A percentile compares a stretch with the other conserved stretches of the same genome.
phyloP scores from a whole-genome alignment of 495 filamentous ascomycete species.

The Pyronema domesticum region DNA sequence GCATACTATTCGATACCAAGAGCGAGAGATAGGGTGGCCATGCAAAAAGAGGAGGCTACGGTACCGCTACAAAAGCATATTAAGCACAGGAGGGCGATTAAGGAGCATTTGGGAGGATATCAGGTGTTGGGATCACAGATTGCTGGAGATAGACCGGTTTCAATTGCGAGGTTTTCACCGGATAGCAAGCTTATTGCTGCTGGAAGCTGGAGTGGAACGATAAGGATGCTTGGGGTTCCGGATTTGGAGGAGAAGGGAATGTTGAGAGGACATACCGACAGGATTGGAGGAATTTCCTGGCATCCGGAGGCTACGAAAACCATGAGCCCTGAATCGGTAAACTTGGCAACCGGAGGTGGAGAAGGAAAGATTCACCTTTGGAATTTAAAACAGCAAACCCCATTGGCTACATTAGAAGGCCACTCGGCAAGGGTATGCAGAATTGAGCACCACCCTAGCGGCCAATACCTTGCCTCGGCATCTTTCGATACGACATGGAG shows the following conservation, averaged over 20 bases:
- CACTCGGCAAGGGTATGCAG: constrained; percentile 77
- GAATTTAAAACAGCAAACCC: constrained; percentile 69
- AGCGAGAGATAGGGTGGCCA: constrained; percentile 55
- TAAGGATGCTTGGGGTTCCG: constrained; percentile 70
- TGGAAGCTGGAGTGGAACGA: constrained; percentile 77
- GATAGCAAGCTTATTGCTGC: constrained; percentile 68
- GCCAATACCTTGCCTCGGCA: constrained; percentile 75
- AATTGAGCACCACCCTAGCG: constrained; percentile 87
- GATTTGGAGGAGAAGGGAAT: constrained; percentile 56
- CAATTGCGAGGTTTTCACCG: constrained; percentile 79
- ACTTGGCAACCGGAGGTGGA: constrained; percentile 77
- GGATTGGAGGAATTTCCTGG: constrained; percentile 83
- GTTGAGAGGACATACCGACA: constrained; percentile 65
- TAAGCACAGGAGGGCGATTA: constrained; percentile 73
- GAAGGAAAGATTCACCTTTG: constrained; percentile 83
- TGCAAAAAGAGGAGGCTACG: constrained; percentile 58
- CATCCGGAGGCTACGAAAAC: constrained; percentile 65
- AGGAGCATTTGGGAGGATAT: constrained; percentile 63
- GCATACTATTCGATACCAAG: constrained; percentile 71
- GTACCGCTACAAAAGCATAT: constrained; percentile 78
- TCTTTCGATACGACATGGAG: constrained; percentile 96
- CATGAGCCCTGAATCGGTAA: constrained; percentile 56
- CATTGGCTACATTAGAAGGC: constrained; percentile 64
- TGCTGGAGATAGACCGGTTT: constrained; percentile 73
- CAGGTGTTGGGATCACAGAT: constrained; percentile 87